These are phyloP conservation scores for Sporisorium graminicola DNA, from an alignment of 1,284 basidiomycete genomes.

Conservation along the genomic window DNA sequence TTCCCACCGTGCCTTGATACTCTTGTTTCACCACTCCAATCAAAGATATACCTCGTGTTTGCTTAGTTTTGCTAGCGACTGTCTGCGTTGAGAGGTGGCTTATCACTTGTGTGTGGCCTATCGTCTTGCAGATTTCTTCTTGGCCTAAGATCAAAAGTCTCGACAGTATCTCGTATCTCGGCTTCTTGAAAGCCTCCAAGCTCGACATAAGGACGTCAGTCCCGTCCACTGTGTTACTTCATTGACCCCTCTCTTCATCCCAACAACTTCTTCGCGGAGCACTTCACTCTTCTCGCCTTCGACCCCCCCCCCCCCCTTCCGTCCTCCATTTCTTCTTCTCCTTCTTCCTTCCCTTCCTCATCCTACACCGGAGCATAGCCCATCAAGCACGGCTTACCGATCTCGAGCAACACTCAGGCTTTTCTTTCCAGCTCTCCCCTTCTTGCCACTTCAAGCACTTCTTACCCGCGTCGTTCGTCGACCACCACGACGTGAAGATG, in stretches of 20 bases:
- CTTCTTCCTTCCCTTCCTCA: constrained; percentile 1
- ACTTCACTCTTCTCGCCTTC: background rate
- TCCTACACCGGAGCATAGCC: background rate
- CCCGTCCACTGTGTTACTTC: background rate
- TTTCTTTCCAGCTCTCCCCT: background rate
- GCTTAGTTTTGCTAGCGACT: background rate
- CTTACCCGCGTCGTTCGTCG: background rate
- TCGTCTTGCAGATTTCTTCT: background rate
- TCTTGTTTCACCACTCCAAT: constrained; percentile 8
- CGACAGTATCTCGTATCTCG: no score
- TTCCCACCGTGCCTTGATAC: constrained; percentile 13
- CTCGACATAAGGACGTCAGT: background rate
- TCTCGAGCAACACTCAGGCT: background rate
- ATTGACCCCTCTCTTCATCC: constrained; percentile 6
- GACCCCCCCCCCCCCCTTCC: background rate
- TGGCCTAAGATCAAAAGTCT: background rate
- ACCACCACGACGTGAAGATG: constrained; percentile 13
- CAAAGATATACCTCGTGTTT: constrained; percentile 3
- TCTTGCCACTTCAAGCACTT: background rate
- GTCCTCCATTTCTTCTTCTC: background rate
- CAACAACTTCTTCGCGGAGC: background rate
- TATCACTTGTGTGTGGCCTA: background rate
- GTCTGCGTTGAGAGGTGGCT: background rate
- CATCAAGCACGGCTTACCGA: background rate
- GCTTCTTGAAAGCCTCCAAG: background rate